Evolutionary conservation across 768 basidiomycete species (phyloP), one percentile per base, ranked within the genome.

Genomic region (Pleurotus tuber-regium): DNA sequence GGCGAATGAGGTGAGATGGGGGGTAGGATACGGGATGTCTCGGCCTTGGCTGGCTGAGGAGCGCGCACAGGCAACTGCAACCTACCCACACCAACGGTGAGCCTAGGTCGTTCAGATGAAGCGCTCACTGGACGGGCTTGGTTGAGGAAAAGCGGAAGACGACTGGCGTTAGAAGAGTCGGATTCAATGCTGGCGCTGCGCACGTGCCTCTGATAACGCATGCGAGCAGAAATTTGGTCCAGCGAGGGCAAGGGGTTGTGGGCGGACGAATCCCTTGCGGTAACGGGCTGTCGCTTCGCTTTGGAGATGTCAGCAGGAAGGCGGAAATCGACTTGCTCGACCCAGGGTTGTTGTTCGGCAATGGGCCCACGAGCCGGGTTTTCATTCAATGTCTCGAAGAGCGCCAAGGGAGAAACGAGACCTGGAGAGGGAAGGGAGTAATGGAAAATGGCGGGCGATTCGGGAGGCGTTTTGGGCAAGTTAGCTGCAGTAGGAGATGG

Each of bases 211-310:
- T 72, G 70, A 21, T 68, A 66, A 54, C 72, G 75, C 58, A 88
- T 59, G 55, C 76, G 86, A 35, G 87, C 83, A 26, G 82, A 80
- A 53, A 90, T 89, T 61, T 90, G 83, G 57, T 87, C 87, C 54
- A 91, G 79, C 21, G 88, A 89, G 18, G 88, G 88, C 30, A 83
- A 61, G 36, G 63, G 57, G 54, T 66, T 68, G 41, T 50, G 42
- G 36, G 4, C 26, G 26, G 51, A 51, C 43, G 46, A 50, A 53
- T 25, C 39, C 41, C 52, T 59, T 47, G 59, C 18, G 11, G 41
- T 25, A 42, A 42, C 23, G 10, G 41, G 41, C 18, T 42, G 29
- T 21, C 46, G 46, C 31, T 53, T 56, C 49, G 49, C 49, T 58
- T 61, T 64, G 48, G 29, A 55, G 41, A 54, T 53, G 41, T 63